Conservation (phyloP, 2,329 filamentous ascomycete genomes). For the Cladophialophora yegresii region DNA sequence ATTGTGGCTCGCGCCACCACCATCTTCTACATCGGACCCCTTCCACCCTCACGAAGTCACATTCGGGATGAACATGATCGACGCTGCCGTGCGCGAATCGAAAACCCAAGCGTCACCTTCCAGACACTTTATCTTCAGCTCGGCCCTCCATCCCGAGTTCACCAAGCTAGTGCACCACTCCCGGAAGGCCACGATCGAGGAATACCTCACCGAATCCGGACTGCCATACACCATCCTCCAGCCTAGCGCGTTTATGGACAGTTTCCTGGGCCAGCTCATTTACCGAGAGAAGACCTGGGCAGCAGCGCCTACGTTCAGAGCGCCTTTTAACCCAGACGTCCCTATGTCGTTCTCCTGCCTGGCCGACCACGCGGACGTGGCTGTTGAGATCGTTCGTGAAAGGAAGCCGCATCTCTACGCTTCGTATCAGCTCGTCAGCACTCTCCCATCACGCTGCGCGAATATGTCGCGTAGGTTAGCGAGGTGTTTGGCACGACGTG, state of each 20-base stretch:
- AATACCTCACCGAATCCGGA: conserved; percentile 7
- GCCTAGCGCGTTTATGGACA: conserved; percentile 21
- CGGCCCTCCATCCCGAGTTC: conserved; percentile 48
- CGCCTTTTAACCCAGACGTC: conserved; percentile 4
- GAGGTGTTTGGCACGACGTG: conserved; percentile 11
- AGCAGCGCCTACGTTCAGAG: conserved; percentile 1
- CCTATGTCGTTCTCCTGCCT: conserved; percentile 13
- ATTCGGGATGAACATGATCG: conserved; percentile 44
- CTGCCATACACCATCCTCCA: conserved; percentile 20
- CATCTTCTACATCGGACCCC: conserved; percentile 42
- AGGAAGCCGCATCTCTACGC: conserved; percentile 14
- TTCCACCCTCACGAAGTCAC: conserved; percentile 42
- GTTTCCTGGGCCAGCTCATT: conserved; percentile 10
- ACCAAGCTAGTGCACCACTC: conserved; percentile 8
- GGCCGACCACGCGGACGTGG: conserved; percentile 18
- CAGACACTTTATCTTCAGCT: conserved; percentile 43
- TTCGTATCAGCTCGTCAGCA: conserved; percentile 17
- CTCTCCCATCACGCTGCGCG: conserved; percentile 13
- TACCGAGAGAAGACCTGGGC: neutral
- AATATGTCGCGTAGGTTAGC: conserved; percentile 11
- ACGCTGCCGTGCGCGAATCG: conserved; percentile 38
- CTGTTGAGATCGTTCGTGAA: conserved; percentile 15
- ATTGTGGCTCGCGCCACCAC: conserved; percentile 40
- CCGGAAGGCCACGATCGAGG: conserved; percentile 7
- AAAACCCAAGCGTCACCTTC: conserved; percentile 31